A percentile compares a stretch with the other conserved stretches of the same genome.
Conservation (phyloP, 139 green algal species). For the Volvox africanus region DNA sequence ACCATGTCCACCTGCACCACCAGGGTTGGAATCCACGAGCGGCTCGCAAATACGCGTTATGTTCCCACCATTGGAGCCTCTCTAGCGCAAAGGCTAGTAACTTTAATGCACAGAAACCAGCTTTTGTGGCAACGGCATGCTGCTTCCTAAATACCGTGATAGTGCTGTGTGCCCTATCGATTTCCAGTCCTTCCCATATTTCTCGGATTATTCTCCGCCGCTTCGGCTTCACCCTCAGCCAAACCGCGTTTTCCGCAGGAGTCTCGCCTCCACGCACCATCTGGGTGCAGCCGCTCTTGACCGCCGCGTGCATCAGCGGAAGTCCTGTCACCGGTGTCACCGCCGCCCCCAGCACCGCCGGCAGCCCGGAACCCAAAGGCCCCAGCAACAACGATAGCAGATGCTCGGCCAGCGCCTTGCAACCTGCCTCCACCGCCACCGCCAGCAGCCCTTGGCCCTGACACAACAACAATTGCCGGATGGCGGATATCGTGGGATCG, state of each 20-base stretch:
- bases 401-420: neutral
- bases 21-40: neutral
- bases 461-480: constrained; percentile 14
- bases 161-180: no score
- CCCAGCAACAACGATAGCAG: neutral
- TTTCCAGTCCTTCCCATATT: no score
- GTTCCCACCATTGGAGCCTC: no score
- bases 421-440: constrained; percentile 37
- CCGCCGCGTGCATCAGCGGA: constrained; percentile 41
- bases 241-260: no score
- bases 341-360: neutral
- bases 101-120: no score
- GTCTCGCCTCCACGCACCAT: constrained; percentile 3
- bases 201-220: no score
- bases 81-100: no score
- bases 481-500: neutral
- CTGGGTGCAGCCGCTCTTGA: constrained; percentile 5
- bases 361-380: neutral
- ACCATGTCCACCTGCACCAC: constrained; percentile 15
- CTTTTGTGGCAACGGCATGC: no score
- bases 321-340: constrained; percentile 9
- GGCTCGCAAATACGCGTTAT: no score
- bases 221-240: no score
- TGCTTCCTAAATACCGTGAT: no score
- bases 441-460: constrained; percentile 23